Base-by-base conservation (phyloP, 2,329 filamentous ascomycete genomes). In the Tolypocladium amazonense region DNA sequence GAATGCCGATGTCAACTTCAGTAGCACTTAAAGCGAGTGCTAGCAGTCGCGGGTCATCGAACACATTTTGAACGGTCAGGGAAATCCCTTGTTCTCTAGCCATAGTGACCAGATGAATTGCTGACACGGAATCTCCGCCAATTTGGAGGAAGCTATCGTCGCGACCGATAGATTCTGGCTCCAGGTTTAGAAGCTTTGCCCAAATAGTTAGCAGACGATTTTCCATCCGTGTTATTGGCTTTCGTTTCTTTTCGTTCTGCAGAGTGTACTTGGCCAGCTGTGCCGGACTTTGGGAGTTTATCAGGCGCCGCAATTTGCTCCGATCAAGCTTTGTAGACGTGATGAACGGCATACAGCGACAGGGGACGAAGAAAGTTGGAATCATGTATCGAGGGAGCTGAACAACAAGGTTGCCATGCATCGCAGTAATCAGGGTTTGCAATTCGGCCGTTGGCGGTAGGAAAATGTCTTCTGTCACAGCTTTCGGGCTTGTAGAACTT, bases 131-230 rank as follows among this genome's bases (percentile, higher is more conserved):
- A 57, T 72, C 65, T 4, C 71, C 71, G 0, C 71, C 70, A 3
- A 71, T 55, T 6, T 60, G 58, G 56, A 73, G 66, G 59, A 72
- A 72, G 59, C 62, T 65, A 47, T 68, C 66, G 8, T 55, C 45
- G 1, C 25, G 11, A 1, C 60, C 58, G 15, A 63, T 61, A 0
- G 14, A 14, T 5, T 12, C 58, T 14, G 18, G 25, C 0, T 67
- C 61, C 1, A 78, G 68, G 1, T 63, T 65, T 20, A 82, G 67
- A 2, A 80, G 72, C 3, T 71, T 68, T 23, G 60, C 50, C 73
- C 60, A 63, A 5, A 63, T 30, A 0, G 6, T 3, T 18, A 33
- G 33, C 18, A 58, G 20, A 0, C 9, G 2, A 2, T 1, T 5
- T 27, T 47, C 43, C 12, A 47, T 27, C 1, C 1, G 4, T 5